phyloP scores from a whole-genome alignment of 306 rosid species.

The Aeschynomene evenia region DNA sequence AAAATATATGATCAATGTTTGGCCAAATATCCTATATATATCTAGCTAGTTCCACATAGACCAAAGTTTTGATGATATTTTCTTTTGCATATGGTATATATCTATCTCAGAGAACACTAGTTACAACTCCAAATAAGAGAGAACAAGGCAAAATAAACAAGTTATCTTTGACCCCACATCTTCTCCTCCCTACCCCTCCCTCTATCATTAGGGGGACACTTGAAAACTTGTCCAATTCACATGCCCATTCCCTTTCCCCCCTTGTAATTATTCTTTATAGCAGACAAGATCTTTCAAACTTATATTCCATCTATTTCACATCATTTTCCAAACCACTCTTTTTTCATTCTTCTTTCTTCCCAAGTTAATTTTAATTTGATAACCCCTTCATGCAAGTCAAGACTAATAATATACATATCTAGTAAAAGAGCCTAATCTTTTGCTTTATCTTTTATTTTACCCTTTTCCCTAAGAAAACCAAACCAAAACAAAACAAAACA shows the following conservation, averaged over 20 bases:
- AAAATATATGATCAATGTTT: neutral
- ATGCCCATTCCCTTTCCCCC: slow-evolving; percentile 36
- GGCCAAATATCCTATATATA: slow-evolving; percentile 27
- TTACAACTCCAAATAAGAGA: slow-evolving; percentile 27
- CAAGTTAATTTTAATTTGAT: neutral
- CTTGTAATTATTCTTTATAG: slow-evolving; percentile 43
- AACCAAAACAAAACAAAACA: neutral
- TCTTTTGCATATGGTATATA: too few species aligned
- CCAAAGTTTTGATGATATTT: neutral
- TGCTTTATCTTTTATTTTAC: neutral
- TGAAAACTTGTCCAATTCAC: slow-evolving; percentile 39
- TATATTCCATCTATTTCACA: slow-evolving; percentile 40
- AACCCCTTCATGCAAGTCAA: slow-evolving; percentile 2
- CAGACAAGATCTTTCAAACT: slow-evolving; percentile 66
- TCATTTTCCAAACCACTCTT: slow-evolving; percentile 25
- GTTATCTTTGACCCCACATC: slow-evolving; percentile 34
- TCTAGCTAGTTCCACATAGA: slow-evolving; percentile 10
- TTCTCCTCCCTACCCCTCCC: slow-evolving; percentile 1
- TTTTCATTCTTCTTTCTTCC: neutral
- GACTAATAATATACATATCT: too few species aligned
- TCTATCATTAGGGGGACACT: slow-evolving; percentile 24
- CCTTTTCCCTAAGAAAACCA: neutral
- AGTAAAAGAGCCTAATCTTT: slow-evolving; percentile 13
- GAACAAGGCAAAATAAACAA: slow-evolving; percentile 32
- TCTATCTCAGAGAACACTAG: neutral